Evolutionary conservation across 176 grass and related monocot genomes (phyloP).

Genomic region (Chloris gayana): DNA sequence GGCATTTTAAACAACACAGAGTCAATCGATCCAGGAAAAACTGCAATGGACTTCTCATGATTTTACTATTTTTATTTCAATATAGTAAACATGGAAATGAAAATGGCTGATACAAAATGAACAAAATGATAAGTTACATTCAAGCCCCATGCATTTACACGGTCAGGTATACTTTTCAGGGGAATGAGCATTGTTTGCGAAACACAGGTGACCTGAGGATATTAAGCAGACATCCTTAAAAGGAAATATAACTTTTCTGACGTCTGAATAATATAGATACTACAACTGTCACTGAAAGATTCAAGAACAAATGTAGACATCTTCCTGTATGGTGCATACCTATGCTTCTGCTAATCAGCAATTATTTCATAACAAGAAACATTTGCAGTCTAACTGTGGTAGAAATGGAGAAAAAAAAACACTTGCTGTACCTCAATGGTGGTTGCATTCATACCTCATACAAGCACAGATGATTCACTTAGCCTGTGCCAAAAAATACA

Average conservation of each 20-base stretch:
- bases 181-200: neutral
- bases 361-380: conserved; percentile 92
- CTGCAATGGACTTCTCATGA: neutral
- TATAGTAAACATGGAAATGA: neutral
- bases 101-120: neutral
- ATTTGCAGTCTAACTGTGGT: no score
- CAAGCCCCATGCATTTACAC: neutral
- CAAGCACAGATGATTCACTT: no score
- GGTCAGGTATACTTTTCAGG: neutral
- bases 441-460: no score
- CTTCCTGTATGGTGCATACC: conserved; percentile 21
- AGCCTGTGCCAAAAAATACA: no score
- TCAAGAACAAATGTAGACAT: no score
- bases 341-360: conserved; percentile 79
- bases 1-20: neutral
- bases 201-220: neutral
- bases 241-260: neutral
- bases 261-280: conserved; percentile 4
- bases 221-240: neutral
- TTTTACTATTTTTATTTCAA: neutral
- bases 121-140: no score
- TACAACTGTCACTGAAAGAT: neutral
- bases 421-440: no score
- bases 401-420: no score
- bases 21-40: neutral